Evolutionary conservation across 208 protist genomes (phyloP).

Genomic region (Tritrichomonas foetus): DNA sequence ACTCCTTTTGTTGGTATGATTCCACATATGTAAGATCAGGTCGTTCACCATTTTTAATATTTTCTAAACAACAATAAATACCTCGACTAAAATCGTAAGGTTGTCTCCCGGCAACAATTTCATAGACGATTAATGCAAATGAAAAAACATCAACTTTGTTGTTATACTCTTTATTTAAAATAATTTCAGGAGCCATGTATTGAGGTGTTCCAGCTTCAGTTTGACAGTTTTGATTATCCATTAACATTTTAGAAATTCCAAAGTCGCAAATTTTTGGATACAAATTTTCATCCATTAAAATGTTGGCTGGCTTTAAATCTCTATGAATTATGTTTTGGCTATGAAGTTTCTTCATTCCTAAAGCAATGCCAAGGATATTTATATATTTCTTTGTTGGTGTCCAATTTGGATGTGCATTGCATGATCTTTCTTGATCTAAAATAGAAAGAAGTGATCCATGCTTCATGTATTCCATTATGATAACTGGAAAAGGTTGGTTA

Average conservation of each 20-base stretch:
- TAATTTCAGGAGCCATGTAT: conserved; percentile 41
- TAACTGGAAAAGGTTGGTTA: too few relatives aligned
- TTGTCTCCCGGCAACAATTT: background rate
- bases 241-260: background rate
- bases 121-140: background rate
- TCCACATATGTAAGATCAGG: background rate
- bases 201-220: background rate
- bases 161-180: background rate
- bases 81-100: background rate
- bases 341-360: background rate
- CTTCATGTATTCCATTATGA: too few relatives aligned
- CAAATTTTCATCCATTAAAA: background rate
- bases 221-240: background rate
- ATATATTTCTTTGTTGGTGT: too few relatives aligned
- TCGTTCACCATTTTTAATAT: background rate
- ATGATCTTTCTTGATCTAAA: too few relatives aligned
- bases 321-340: conserved; percentile 21
- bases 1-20: too few relatives aligned
- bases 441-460: too few relatives aligned
- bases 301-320: conserved; percentile 8
- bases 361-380: too few relatives aligned
- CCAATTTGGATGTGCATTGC: too few relatives aligned
- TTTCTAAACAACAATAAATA: background rate
- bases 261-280: background rate
- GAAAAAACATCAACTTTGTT: background rate